Base-by-base conservation (phyloP, 1,284 basidiomycete species). In the Irpex lacteus region DNA sequence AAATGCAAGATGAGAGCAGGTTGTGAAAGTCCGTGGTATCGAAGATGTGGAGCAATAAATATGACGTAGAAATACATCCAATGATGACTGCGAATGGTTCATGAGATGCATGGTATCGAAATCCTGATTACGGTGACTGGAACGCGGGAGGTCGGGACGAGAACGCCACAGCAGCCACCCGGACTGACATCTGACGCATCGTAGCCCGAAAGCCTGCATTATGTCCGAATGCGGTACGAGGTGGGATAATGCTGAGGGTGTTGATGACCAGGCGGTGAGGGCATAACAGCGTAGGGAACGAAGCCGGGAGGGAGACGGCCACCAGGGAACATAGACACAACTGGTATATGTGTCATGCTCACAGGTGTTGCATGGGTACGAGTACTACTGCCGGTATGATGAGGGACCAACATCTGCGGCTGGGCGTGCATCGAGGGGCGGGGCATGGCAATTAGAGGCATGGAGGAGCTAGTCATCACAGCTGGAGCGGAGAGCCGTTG, bases 251-350 rank as follows among this genome's bases (percentile, higher is more conserved):
- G 15, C 40, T 44, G 40, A 44, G 15, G 11, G 15, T 9, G 40
- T 44, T 44, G 40, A 15, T 11, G 11, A 44, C 15, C 15, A 8
- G 40, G 40, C 32, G 49, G 37, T 19, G 37, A 19, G 50, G 60
- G 15, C 40, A 5, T 3, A 40, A 61, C 50, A 13, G 37, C 9
- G 8, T 52, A 40, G 7, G 60, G 60, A 11, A 61, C 37, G 32
- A 61, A 61, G 9, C 60, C 60, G 3, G 53, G 60, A 18, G 60
- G 60, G n/a, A 61, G 53, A 38, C 18, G 50, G 44, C 13, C 44
- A 18, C 13, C 11, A 49, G 11, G 50, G 50, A 53, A 26, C 8
- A 53, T 56, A 2, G 15, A 13, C 26, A 26, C 26, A 26, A 26
- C 4, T 3, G 26, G 26, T 3, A 26, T 26, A 3, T 26, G 26